Evolutionary conservation across 1,139 yeast genomes (phyloP), one percentile per base, ranked within the genome.

Genomic region (Kodamaea sp.): DNA sequence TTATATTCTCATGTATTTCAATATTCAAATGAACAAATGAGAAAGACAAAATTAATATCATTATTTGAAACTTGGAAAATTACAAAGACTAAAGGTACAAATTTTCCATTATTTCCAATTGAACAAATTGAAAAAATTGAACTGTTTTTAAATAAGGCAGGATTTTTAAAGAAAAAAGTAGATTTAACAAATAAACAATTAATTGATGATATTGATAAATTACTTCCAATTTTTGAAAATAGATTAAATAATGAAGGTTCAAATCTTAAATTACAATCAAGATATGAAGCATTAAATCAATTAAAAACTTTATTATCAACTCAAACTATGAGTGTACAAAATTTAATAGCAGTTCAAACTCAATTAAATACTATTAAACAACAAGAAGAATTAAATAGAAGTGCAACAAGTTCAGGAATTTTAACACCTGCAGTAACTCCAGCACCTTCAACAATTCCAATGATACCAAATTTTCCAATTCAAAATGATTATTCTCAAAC

Each of bases 31-130:
- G 95, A 88, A 50, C 63, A 72, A n/a, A 77, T 82, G 11, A 74
- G 97, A 47, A 73, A 75, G 38, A 48, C 49, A 34, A 85, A 84
- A 60, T 67, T 94, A 58, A 80, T 79, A 40, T 83, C 82, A 47
- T 65, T 94, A 47, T 90, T 86, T 63, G 82, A 81, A 55, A 86
- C 96, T 9, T 94, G 99, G 99, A 83, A 85, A 41, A 51, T 56
- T 10, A 60, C 70, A 36, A 66, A 67, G 35, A 74, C 78, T 24
- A 76, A 78, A 34, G 74, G 84, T 7, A 72, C 83, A 7, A 79
- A 79, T 15, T 59, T 73, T 37, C 87, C 94, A 2, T 66, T 92
- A 36, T 90, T 92, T 58, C 85, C 89, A 9, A 68, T 68, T 28
- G 83, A 78, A 10, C 85, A 86, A 35, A 68, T 90, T 49, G 79